Base-by-base conservation (phyloP, 2,329 filamentous ascomycete genomes). In the Sporothrix phasma region DNA sequence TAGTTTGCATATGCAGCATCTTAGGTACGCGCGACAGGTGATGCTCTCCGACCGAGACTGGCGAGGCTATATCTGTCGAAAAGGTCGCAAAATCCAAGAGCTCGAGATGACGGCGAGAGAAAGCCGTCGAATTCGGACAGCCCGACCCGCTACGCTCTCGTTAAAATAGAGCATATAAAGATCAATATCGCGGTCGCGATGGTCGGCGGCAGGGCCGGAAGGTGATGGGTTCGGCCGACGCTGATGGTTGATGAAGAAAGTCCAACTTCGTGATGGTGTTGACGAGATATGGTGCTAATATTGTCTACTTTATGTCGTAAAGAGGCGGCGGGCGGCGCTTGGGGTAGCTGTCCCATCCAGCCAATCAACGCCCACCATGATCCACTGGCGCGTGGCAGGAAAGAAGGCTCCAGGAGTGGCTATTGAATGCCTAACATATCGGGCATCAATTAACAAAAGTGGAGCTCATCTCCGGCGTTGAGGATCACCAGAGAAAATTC, bases 401-500 rank as follows among this genome's bases (percentile, higher is more conserved):
- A 37, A 37, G 31, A 39, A 54, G 51, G 51, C 51, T 54, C 49
- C 49, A 54, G 49, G 49, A 22, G 51, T 56, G 51, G 51, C 41
- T n/a, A 26, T 60, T 29, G 15, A 61, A 19, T 47, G 63, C 63
- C 64, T 65, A 43, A 65, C 59, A 62, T 49, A 65, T 64, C 63
- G 61, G 63, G 63, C 39, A 17, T 8, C 34, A 4, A 64, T 17
- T 45, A 37, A 26, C 53, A 59, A 37, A 17, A 24, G 51, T 54
- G 31, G 51, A 22, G 19, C 51, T n/a, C 5, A 19, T n/a, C 47
- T 47, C 45, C 31, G 15, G 15, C n/a, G 31, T 37, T 17, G 8
- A 11, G 45, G 7, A 53, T 22, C 24, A 17, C 43, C 46, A 15
- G 37, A 53, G 46, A 37, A 64, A 47, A 53, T 10, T 43, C 46